These are phyloP conservation scores for Dioscorea alata DNA, from an alignment of 106 monocot species.

Conservation along the genomic window DNA sequence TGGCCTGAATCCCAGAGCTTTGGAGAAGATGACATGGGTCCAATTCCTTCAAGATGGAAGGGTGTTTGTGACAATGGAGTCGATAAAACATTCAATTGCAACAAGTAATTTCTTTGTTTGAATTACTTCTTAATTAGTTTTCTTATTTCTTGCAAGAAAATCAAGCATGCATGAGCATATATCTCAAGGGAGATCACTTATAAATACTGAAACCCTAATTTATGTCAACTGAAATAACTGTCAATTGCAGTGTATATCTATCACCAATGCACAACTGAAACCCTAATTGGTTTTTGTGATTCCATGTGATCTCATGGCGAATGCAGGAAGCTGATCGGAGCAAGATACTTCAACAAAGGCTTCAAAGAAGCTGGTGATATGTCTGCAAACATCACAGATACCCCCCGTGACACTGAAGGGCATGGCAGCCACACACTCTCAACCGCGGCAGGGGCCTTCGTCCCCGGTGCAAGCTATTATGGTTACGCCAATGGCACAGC, in stretches of 20 bases:
- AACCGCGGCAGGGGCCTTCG: conserved; percentile 50
- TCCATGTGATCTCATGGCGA: too few relatives aligned
- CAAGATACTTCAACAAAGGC: conserved; percentile 51
- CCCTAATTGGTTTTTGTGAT: not conserved
- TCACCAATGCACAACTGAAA: too few relatives aligned
- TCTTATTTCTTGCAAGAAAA: too few relatives aligned
- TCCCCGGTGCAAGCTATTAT: conserved; percentile 32
- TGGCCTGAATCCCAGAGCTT: conserved; percentile 54
- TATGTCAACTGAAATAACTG: too few relatives aligned
- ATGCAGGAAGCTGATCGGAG: conserved; percentile 55
- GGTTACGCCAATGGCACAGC: conserved; percentile 54
- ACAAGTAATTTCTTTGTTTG: too few relatives aligned
- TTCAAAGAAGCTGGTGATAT: not conserved
- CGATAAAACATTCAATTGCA: too few relatives aligned
- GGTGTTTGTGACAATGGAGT: conserved; percentile 25
- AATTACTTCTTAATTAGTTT: too few relatives aligned
- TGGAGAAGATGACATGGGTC: conserved; percentile 26
- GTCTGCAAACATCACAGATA: not conserved
- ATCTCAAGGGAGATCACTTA: too few relatives aligned
- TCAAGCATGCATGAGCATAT: too few relatives aligned
- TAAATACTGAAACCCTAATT: too few relatives aligned
- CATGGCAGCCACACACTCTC: conserved; percentile 80
- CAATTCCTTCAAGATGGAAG: conserved; percentile 31
- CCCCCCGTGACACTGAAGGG: conserved; percentile 39
- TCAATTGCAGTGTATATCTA: too few relatives aligned